phyloP scores from a whole-genome alignment of 306 rosid species.

The Boehmeria nivea region DNA sequence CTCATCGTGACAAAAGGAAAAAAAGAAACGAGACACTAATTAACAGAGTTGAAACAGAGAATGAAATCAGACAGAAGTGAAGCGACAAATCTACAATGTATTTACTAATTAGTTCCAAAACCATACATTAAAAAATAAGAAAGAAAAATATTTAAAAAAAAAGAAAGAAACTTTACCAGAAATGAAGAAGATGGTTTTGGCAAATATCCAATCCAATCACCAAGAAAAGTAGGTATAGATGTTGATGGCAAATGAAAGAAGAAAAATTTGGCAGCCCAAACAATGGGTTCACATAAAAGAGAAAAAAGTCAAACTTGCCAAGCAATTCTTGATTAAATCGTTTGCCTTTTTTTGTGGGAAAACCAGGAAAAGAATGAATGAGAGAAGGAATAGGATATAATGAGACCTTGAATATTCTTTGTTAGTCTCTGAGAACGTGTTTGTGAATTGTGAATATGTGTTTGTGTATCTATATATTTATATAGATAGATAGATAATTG shows the following conservation, averaged over 20 bases:
- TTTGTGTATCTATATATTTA: neutral
- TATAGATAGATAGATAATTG: neutral
- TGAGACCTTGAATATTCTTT: conserved; percentile 43
- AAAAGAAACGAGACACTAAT: no score
- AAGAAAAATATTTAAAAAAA: neutral
- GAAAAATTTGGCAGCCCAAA: conserved; percentile 34
- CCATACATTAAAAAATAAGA: neutral
- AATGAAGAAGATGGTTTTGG: conserved; percentile 8
- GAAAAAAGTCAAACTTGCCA: conserved; percentile 44
- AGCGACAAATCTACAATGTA: neutral
- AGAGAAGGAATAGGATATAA: conserved; percentile 12
- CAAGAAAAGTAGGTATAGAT: neutral
- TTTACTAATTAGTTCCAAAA: neutral
- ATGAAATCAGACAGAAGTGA: neutral
- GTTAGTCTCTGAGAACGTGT: neutral
- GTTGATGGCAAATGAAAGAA: conserved; percentile 19
- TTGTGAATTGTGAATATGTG: no score
- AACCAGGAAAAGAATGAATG: no score
- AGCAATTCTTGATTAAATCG: conserved; percentile 19
- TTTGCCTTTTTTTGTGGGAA: neutral
- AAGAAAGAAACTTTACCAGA: conserved; percentile 6
- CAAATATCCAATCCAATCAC: neutral
- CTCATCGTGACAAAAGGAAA: neutral
- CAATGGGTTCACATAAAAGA: conserved; percentile 25
- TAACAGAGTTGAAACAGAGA: no score